Evolutionary conservation across 1,139 yeast genomes (phyloP).

Genomic region (Lodderomyces jiufengensis): DNA sequence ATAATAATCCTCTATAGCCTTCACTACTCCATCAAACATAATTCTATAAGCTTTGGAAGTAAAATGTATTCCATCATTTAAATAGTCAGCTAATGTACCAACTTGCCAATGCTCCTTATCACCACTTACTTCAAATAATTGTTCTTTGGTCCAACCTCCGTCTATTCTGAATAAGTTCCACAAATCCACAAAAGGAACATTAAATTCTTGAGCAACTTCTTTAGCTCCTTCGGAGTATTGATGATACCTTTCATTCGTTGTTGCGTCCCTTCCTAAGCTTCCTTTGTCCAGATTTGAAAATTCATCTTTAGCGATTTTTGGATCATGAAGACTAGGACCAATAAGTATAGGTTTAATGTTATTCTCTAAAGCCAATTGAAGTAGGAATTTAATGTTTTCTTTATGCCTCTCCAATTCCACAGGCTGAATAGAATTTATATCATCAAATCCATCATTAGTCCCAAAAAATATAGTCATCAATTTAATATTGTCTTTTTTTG

Average conservation of each 20-base stretch:
- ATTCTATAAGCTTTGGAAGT: slow-evolving; percentile 57
- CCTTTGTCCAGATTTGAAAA: slow-evolving; percentile 7
- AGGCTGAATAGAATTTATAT: slow-evolving; percentile 47
- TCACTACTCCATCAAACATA: slow-evolving; percentile 40
- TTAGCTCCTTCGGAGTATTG: slow-evolving; percentile 50
- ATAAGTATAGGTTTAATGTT: slow-evolving; percentile 52
- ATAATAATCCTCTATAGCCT: slow-evolving; percentile 35
- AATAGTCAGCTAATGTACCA: slow-evolving; percentile 17
- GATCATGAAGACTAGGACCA: slow-evolving; percentile 63
- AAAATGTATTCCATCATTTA: slow-evolving; percentile 67
- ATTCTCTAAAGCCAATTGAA: slow-evolving; percentile 31
- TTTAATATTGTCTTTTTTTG: slow-evolving; percentile 22
- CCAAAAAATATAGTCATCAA: slow-evolving; percentile 67
- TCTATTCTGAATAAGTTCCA: slow-evolving; percentile 39
- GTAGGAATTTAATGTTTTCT: slow-evolving; percentile 43
- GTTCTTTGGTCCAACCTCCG: slow-evolving; percentile 18
- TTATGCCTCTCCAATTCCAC: slow-evolving; percentile 49
- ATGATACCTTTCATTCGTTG: slow-evolving; percentile 27
- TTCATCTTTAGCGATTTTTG: slow-evolving; percentile 9
- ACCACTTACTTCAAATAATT: slow-evolving; percentile 13
- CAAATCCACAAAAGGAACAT: slow-evolving; percentile 53
- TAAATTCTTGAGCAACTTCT: slow-evolving; percentile 39
- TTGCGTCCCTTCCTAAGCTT: slow-evolving; percentile 14
- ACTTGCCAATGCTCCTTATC: slow-evolving; percentile 9
- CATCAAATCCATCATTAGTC: slow-evolving; percentile 70